Evolutionary conservation across 345 rosid genomes (phyloP), one percentile per base, ranked within the genome.

Genomic region (Draba incana): DNA sequence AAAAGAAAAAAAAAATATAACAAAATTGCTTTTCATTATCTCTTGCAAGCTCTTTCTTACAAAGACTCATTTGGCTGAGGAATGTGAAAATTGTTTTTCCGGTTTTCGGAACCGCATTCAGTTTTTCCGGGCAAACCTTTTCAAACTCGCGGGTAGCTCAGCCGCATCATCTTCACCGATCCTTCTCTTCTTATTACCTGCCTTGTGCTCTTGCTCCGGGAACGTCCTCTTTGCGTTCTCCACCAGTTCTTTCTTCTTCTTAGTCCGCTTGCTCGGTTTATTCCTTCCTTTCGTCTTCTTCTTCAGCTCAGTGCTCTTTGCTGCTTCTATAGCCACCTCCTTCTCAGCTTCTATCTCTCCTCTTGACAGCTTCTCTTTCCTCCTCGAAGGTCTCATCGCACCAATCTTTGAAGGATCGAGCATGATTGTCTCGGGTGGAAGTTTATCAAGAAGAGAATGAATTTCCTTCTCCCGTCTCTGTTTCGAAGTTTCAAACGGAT

Each of bases 391-490:
- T 79, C 73, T 81, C 78, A 88, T 76, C 0, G 90, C 83, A 23
- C 96, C 99, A 41, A 91, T 87, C 86, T 84, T 90, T 8, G 99
- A 78, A 28, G 99, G 97, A 64, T 94, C 87, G 25, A 87, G 81
- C 95, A 87, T 86, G 59, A 94, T 85, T 15, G 99, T 88, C 81
- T 90, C 99, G 0, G 92, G 95, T 10, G 88, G 96, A 42, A 94
- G 99, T 82, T 94, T 94, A 84, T 91, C 99, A 4, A 90, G 95
- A 74, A 91, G 92, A 58, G 79, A 53, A 27, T 68, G 86, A 4
- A 94, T 80, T 82, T 94, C 97, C 81, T 91, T 94, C 85, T 91
- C 97, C 16, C 91, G 68, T 57, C 96, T 66, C 76, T 94, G 99
- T 68, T 94, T 93, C 3, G 88, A 52, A 27, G 97, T 87, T 77